These are phyloP conservation scores for Mycosphaerella sp. DNA, from an alignment of 2,329 filamentous ascomycete species.

Conservation along the genomic window DNA sequence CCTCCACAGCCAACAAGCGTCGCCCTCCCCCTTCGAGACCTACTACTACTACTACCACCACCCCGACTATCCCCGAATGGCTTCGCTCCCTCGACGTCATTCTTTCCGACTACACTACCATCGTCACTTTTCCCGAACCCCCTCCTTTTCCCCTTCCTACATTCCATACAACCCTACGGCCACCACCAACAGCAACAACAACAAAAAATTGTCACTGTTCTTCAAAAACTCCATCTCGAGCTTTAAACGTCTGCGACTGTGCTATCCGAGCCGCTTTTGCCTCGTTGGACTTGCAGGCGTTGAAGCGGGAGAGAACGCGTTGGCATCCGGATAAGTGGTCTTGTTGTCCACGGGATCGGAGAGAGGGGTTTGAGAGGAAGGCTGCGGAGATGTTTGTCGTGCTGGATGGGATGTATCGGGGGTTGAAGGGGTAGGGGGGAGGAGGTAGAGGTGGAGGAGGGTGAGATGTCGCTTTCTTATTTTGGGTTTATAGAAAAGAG, in stretches of 20 bases:
- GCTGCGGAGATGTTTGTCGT: background rate
- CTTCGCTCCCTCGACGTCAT: background rate
- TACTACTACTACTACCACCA: too few relatives aligned
- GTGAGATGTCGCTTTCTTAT: too few relatives aligned
- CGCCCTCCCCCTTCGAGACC: too few relatives aligned
- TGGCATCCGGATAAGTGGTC: constrained; percentile 18
- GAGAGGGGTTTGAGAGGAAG: constrained; percentile 7
- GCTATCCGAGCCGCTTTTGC: background rate
- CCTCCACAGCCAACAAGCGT: too few relatives aligned
- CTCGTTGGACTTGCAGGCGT: background rate
- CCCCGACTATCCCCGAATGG: background rate
- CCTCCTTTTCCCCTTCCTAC: too few relatives aligned
- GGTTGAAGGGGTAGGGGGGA: background rate
- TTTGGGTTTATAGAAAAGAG: too few relatives aligned
- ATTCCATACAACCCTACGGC: background rate
- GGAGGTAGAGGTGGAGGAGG: too few relatives aligned
- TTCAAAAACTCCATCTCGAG: too few relatives aligned
- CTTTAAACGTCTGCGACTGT: background rate
- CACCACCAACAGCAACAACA: background rate
- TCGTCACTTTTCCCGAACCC: background rate
- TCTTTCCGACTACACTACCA: background rate
- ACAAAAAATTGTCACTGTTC: background rate
- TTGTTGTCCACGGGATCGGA: constrained; percentile 4
- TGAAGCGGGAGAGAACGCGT: constrained; percentile 7
- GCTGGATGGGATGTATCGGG: background rate